These are phyloP conservation scores for Trichaptum fuscoviolaceum DNA, from an alignment of 768 basidiomycete genomes.

Conservation along the genomic window DNA sequence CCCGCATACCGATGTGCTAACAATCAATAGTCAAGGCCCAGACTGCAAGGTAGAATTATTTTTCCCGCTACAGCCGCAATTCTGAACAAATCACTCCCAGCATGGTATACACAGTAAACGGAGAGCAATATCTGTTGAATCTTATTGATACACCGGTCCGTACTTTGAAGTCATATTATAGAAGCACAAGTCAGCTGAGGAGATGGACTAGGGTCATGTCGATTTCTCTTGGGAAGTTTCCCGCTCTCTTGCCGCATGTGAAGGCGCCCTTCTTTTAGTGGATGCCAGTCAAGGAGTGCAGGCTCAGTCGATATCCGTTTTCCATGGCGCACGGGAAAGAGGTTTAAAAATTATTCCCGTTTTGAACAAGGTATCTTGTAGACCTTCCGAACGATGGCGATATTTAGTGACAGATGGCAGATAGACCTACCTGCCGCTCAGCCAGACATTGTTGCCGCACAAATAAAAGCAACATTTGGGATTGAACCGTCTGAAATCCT, in stretches of 20 bases:
- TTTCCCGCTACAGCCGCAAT: background rate
- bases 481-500: conserved; percentile 71
- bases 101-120: conserved; percentile 68
- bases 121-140: conserved; percentile 71
- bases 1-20: background rate
- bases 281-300: conserved; percentile 98
- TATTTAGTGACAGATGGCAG: conserved; percentile 30
- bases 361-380: conserved; percentile 73
- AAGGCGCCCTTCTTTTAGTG: conserved; percentile 81
- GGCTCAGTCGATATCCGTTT: conserved; percentile 95
- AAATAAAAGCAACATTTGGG: conserved; percentile 80
- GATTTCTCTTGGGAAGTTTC: conserved; percentile 98
- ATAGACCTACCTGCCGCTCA: conserved; percentile 91
- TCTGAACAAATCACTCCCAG: conserved; percentile 28
- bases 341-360: conserved; percentile 84
- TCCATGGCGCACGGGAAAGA: conserved; percentile 78
- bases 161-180: conserved; percentile 5
- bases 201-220: conserved; percentile 70
- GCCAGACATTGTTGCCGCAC: conserved; percentile 71
- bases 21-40: conserved; percentile 79
- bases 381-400: background rate
- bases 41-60: conserved; percentile 63
- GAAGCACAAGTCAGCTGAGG: background rate
- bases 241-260: conserved; percentile 85
- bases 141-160: conserved; percentile 91